A percentile compares a stretch with the other conserved stretches of the same genome.
Evolutionary conservation across 805 yeast genomes (phyloP).

Genomic region (Teunomyces tritomae): DNA sequence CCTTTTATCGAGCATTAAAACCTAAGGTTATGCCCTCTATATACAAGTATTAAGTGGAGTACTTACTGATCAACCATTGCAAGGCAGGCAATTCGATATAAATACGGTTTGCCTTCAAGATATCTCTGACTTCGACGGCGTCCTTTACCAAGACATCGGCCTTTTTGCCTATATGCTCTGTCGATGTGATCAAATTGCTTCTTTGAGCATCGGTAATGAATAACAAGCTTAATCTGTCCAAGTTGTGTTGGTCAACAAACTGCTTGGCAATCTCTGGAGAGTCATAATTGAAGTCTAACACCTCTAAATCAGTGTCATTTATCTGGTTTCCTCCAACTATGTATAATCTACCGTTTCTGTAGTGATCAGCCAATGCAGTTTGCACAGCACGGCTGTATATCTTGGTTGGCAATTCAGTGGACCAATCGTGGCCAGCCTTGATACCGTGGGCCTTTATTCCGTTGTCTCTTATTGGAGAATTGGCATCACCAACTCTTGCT

Average conservation of each 20-base stretch:
- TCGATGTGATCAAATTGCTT: slow-evolving; percentile 58
- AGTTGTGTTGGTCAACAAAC: slow-evolving; percentile 48
- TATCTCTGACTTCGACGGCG: slow-evolving; percentile 77
- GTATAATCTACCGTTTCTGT: slow-evolving; percentile 67
- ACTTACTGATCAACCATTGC: slow-evolving; percentile 49
- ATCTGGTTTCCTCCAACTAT: slow-evolving; percentile 54
- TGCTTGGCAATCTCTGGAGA: slow-evolving; percentile 48
- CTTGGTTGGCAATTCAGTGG: slow-evolving; percentile 71
- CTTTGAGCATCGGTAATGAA: slow-evolving; percentile 65
- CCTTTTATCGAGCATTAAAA: not conserved
- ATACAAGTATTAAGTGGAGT: slow-evolving; percentile 17
- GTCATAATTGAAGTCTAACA: slow-evolving; percentile 37
- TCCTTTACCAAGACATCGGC: slow-evolving; percentile 71
- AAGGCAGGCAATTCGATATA: slow-evolving; percentile 72
- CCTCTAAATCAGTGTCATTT: slow-evolving; percentile 14
- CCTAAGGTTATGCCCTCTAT: slow-evolving; percentile 7
- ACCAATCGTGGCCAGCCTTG: slow-evolving; percentile 85
- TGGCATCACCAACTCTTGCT: slow-evolving; percentile 95
- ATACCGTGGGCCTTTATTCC: slow-evolving; percentile 90
- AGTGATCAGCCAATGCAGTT: slow-evolving; percentile 79
- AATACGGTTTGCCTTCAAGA: slow-evolving; percentile 74
- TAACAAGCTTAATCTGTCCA: slow-evolving; percentile 54
- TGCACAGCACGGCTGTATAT: slow-evolving; percentile 74
- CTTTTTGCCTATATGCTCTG: slow-evolving; percentile 49
- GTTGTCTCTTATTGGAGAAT: slow-evolving; percentile 86